A percentile compares a stretch with the other conserved stretches of the same genome.
Conservation (phyloP, 495 filamentous ascomycete species). For the Podospora pseudoanserina region DNA sequence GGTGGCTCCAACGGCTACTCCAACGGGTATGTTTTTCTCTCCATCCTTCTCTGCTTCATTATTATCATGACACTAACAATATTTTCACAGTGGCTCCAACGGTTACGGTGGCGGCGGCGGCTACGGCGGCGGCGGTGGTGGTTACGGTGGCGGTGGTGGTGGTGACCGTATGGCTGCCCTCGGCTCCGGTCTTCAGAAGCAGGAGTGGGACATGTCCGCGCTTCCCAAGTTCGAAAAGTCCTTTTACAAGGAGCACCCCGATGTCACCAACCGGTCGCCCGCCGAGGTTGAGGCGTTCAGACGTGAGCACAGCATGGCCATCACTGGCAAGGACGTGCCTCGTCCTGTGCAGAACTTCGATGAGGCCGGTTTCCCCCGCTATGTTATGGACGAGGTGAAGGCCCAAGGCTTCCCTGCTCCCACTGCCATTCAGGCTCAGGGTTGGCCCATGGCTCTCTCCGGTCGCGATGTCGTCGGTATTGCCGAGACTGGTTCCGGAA, state of each 20-base stretch:
- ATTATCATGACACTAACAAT: conserved; percentile 28
- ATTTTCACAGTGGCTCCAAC: conserved; percentile 29
- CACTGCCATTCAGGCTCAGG: conserved; percentile 95
- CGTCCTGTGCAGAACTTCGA: conserved; percentile 95
- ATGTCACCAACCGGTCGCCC: conserved; percentile 67
- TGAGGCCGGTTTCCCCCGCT: conserved; percentile 92
- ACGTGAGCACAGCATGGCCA: conserved; percentile 70
- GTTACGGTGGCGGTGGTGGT: conserved; percentile 57
- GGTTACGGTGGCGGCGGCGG: conserved; percentile 37
- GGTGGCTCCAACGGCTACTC: conserved; percentile 28
- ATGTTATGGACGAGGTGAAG: conserved; percentile 98
- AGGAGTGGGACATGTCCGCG: conserved; percentile 74
- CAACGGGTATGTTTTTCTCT: conserved; percentile 27
- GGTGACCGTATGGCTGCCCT: conserved; percentile 94
- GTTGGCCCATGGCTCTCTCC: conserved; percentile 98
- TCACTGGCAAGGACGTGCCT: conserved; percentile 74
- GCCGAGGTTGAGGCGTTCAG: conserved; percentile 86
- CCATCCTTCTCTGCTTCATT: conserved; percentile 18
- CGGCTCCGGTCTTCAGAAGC: conserved; percentile 77
- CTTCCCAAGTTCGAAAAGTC: conserved; percentile 98
- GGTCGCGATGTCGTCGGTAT: conserved; percentile 99
- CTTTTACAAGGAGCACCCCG: conserved; percentile 93
- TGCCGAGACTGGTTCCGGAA: conserved; percentile 98
- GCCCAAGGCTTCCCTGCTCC: conserved; percentile 89
- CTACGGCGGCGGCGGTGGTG: conserved; percentile 50